phyloP scores from a whole-genome alignment of 495 filamentous ascomycete genomes.

The Hyaloscypha bicolor region DNA sequence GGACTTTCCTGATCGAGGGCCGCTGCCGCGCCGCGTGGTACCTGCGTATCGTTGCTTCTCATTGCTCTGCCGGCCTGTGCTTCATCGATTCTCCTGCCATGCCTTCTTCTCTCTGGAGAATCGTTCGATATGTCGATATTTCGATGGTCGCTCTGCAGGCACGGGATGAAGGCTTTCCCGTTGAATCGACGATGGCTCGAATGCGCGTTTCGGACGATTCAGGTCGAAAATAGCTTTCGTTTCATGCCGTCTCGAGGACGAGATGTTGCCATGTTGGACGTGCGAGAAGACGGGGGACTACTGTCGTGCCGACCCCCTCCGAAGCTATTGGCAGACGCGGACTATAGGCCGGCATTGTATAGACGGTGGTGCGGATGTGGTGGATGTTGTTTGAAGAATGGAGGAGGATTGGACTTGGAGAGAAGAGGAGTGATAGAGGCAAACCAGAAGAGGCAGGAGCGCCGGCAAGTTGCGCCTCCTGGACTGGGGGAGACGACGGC shows the following conservation, averaged over 20 bases:
- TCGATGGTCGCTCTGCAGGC: not conserved
- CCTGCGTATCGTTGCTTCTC: not conserved
- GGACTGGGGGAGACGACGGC: not conserved
- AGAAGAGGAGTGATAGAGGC: constrained; percentile 2
- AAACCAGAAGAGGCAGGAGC: not conserved
- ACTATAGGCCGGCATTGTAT: not conserved
- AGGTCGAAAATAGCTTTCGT: not conserved
- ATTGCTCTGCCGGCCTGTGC: not conserved
- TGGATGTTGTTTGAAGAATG: not conserved
- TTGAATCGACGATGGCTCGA: not conserved
- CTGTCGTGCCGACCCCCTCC: too few relatives aligned
- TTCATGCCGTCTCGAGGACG: not conserved
- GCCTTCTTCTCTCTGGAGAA: too few relatives aligned
- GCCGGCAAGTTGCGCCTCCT: too few relatives aligned
- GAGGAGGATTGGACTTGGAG: not conserved
- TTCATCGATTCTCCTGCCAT: not conserved
- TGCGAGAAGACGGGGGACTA: not conserved
- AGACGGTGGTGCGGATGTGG: not conserved
- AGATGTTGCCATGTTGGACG: not conserved
- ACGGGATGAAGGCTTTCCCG: not conserved
- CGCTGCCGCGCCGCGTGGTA: not conserved
- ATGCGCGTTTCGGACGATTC: not conserved
- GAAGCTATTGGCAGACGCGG: not conserved
- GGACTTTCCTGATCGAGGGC: not conserved
- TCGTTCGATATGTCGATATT: not conserved